Evolutionary conservation across 2,329 filamentous ascomycete species (phyloP).

Genomic region (Dendryphion nanum): DNA sequence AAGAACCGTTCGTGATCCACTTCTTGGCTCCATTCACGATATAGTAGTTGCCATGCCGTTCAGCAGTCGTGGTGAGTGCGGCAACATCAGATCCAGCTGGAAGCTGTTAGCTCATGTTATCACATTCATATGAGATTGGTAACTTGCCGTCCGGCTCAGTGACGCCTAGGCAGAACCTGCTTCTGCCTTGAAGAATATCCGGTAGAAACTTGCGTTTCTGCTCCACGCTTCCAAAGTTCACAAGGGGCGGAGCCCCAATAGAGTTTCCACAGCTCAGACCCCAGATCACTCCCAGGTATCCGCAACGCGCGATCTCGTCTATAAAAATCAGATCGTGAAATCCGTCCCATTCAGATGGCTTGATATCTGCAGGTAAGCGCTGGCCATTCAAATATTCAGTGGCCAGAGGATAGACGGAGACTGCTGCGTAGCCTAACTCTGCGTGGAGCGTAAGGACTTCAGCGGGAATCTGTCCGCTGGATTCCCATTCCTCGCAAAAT

Average conservation of each 20-base stretch:
- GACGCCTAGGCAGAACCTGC: conserved; percentile 81
- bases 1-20: conserved; percentile 78
- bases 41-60: conserved; percentile 44
- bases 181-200: conserved; percentile 72
- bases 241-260: conserved; percentile 14
- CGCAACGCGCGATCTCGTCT: conserved; percentile 20
- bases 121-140: neutral
- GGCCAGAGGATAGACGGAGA: neutral
- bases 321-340: conserved; percentile 25
- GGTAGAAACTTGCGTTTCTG: conserved; percentile 65
- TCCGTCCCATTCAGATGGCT: conserved; percentile 17
- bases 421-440: neutral
- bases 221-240: conserved; percentile 11
- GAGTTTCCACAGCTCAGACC: conserved; percentile 8
- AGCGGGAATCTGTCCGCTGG: neutral
- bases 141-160: conserved; percentile 85
- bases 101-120: conserved; percentile 64
- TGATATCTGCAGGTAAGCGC: conserved; percentile 5
- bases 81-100: conserved; percentile 77
- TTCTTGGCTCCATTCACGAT: conserved; percentile 71
- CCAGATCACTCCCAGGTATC: conserved; percentile 7
- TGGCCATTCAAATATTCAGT: conserved; percentile 2
- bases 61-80: conserved; percentile 69
- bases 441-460: neutral
- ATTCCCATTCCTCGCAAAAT: conserved; percentile 1